Conservation (phyloP, 306 rosid genomes). For the Casuarina equisetifolia region DNA sequence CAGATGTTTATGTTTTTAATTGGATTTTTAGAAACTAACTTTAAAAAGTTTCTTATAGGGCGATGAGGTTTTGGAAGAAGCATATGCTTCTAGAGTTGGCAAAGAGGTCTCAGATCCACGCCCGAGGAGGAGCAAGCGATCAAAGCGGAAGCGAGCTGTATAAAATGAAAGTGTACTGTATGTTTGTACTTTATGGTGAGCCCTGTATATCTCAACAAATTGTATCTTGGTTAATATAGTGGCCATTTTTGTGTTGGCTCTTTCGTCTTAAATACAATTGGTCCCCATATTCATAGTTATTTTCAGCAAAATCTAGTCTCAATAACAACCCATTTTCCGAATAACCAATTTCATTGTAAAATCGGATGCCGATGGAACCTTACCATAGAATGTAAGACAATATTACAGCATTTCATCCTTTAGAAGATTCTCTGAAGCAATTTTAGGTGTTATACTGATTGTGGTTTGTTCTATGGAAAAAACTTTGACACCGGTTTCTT, state of each 20-base stretch:
- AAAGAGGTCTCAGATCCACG: conserved; percentile 62
- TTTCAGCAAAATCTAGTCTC: conserved; percentile 19
- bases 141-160: conserved; percentile 86
- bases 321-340: background rate
- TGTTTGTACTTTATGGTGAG: conserved; percentile 69
- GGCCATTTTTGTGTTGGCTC: conserved; percentile 51
- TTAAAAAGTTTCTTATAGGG: conserved; percentile 46
- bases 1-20: background rate
- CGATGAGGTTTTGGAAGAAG: conserved; percentile 57
- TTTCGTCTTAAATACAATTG: conserved; percentile 50
- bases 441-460: background rate
- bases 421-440: background rate
- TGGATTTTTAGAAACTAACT: conserved; percentile 23
- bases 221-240: conserved; percentile 33
- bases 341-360: background rate
- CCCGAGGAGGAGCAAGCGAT: conserved; percentile 93
- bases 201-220: conserved; percentile 56
- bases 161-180: conserved; percentile 38
- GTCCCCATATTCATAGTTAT: conserved; percentile 16
- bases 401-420: background rate
- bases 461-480: background rate
- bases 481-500: background rate
- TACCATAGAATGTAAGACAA: background rate
- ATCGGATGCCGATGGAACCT: background rate
- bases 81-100: conserved; percentile 49